Evolutionary conservation across 306 rosid species (phyloP), one percentile per base, ranked within the genome.

Genomic region (Abrus pulchellus): DNA sequence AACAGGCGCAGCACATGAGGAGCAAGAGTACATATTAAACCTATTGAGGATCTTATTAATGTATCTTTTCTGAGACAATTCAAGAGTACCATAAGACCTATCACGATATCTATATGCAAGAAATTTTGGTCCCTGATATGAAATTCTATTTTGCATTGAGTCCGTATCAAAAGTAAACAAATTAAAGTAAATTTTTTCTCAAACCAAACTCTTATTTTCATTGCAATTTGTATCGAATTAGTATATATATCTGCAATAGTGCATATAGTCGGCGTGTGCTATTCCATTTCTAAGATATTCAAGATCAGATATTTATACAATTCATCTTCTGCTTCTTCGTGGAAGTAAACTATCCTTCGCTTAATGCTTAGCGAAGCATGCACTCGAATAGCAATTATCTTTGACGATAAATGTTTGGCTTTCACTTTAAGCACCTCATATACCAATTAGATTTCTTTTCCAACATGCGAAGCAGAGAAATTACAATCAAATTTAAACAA

Each of bases 341-440:
- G 53, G 47, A 66, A 66, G 79, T 43, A 52, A 44, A 50, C 29
- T 76, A 34, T 10, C 7, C 3, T 40, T 48, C 14, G 6, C 68
- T 14, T 53, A 8, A 41, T 54, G 9, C 79, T 63, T 45, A 55
- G 33, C 53, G 48, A 57, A 45, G 59, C 20, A 49, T 60, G 67
- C 20, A 60, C 8, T 49, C 9, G 49, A 55, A 57, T 38, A 36
- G 48, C 27, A 41, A 14, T 5, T 1, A 67, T 11, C 68, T 79
- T 84, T 79, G 81, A 67, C 33, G n/a, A 3, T 32, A 43, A 72
- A 57, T 49, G 69, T 45, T 68, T 44, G 44, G 67, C 12, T 53
- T 32, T 41, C 4, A 55, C 65, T 77, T 77, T 14, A 65, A 41
- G 70, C n/a, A n/a, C 7, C 32, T 38, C 4, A 36, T 4, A 36